phyloP scores from a whole-genome alignment of 371 early-diverging fungal species.

The Mucor racemosus region DNA sequence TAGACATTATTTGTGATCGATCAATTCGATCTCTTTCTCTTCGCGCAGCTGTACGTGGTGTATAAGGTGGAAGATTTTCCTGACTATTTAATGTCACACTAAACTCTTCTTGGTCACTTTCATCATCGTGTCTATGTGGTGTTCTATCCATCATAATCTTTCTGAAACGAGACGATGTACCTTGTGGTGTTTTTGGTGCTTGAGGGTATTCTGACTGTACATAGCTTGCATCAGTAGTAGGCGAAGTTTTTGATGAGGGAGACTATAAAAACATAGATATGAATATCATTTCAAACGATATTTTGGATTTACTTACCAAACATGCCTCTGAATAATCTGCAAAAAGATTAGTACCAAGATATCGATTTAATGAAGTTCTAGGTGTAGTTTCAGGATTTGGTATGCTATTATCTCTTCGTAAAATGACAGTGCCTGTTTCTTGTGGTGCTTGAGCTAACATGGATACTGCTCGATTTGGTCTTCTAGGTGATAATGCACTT shows the following conservation, averaged over 20 bases:
- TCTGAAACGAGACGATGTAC: constrained; percentile 17
- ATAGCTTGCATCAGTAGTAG: neutral
- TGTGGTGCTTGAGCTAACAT: constrained; percentile 13
- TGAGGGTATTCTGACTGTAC: constrained; percentile 10
- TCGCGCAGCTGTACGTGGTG: constrained; percentile 13
- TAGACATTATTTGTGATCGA: neutral
- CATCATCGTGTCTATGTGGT: constrained; percentile 4
- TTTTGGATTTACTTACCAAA: neutral
- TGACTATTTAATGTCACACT: neutral
- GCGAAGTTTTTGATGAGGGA: neutral
- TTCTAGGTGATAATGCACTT: constrained; percentile 21
- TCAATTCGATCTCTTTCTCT: constrained; percentile 10
- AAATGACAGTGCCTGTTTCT: constrained; percentile 19
- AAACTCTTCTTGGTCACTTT: constrained; percentile 1
- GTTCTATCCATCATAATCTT: constrained; percentile 19
- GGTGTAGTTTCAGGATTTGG: constrained; percentile 21
- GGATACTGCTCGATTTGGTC: constrained; percentile 3
- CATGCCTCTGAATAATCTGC: constrained; percentile 21
- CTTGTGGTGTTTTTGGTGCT: constrained; percentile 16
- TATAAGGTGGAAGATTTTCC: constrained; percentile 10
- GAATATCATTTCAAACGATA: neutral
- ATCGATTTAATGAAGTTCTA: constrained; percentile 15
- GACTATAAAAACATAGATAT: neutral
- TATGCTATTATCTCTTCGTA: constrained; percentile 16
- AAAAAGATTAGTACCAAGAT: constrained; percentile 20